Conservation (phyloP, 1,284 basidiomycete genomes). For the Trametes hirsuta region DNA sequence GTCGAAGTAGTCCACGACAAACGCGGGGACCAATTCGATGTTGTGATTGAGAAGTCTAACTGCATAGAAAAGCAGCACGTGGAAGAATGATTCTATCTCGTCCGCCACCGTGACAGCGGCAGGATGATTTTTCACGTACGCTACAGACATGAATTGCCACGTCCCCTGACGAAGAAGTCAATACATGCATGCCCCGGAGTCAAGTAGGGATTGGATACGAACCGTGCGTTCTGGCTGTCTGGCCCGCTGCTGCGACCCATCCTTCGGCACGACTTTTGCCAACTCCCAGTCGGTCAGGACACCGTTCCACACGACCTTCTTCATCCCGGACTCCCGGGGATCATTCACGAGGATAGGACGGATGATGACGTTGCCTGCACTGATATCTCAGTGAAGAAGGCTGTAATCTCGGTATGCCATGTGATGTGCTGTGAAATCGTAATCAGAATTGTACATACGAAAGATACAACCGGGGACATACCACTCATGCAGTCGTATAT, state of each 20-base stretch:
- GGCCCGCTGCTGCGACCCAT: not conserved
- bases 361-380: slow-evolving; percentile 15
- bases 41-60: not conserved
- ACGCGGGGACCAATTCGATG: not conserved
- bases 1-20: not conserved
- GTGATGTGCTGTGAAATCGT: not conserved
- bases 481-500: slow-evolving; percentile 1
- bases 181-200: slow-evolving; percentile 6
- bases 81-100: not conserved
- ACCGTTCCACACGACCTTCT: not conserved
- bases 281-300: slow-evolving; percentile 17
- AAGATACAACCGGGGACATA: not conserved
- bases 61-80: not conserved
- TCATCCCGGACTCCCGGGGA: not conserved
- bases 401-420: not conserved
- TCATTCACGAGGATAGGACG: not conserved
- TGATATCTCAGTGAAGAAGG: slow-evolving; percentile 14
- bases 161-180: not conserved
- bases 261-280: not conserved
- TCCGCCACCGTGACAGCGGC: not conserved
- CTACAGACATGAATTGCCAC: not conserved
- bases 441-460: not conserved
- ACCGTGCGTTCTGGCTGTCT: not conserved
- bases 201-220: not conserved
- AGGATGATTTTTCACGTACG: not conserved